These are phyloP conservation scores for Nakaseomyces nivariensis DNA, from an alignment of 1,139 yeast species.

Conservation along the genomic window DNA sequence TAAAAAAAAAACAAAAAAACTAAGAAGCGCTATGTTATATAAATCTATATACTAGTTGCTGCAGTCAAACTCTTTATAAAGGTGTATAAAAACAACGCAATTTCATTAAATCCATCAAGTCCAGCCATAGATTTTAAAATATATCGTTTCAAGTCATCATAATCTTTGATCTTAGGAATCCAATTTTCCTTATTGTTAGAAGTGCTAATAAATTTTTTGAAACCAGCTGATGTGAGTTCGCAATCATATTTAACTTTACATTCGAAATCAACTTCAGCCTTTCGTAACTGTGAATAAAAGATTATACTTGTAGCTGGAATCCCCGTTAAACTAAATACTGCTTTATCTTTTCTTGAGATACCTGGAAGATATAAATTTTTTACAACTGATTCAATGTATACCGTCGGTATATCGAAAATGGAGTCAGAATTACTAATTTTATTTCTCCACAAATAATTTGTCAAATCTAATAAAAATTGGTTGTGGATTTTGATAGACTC, in stretches of 20 bases:
- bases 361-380: conserved; percentile 34
- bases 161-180: conserved; percentile 20
- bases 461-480: conserved; percentile 47
- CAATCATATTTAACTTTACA: conserved; percentile 35
- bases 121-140: conserved; percentile 32
- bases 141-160: conserved; percentile 35
- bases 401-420: conserved; percentile 30
- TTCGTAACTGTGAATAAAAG: conserved; percentile 16
- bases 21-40: neutral
- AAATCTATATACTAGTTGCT: neutral
- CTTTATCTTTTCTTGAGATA: conserved; percentile 23
- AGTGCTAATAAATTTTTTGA: conserved; percentile 11
- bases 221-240: conserved; percentile 30
- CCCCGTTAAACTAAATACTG: conserved; percentile 44
- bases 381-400: conserved; percentile 34
- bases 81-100: conserved; percentile 38
- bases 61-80: conserved; percentile 36
- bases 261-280: conserved; percentile 9
- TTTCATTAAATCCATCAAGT: conserved; percentile 34
- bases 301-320: conserved; percentile 45
- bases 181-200: conserved; percentile 29
- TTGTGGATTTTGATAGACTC: conserved; percentile 35
- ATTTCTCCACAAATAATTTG: conserved; percentile 58
- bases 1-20: no score
- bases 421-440: conserved; percentile 35